Percentiles rank a stretch among this genome's conserved stretches.
Evolutionary conservation across 1,284 basidiomycete genomes (phyloP).

Genomic region (Xanthoconium separans): DNA sequence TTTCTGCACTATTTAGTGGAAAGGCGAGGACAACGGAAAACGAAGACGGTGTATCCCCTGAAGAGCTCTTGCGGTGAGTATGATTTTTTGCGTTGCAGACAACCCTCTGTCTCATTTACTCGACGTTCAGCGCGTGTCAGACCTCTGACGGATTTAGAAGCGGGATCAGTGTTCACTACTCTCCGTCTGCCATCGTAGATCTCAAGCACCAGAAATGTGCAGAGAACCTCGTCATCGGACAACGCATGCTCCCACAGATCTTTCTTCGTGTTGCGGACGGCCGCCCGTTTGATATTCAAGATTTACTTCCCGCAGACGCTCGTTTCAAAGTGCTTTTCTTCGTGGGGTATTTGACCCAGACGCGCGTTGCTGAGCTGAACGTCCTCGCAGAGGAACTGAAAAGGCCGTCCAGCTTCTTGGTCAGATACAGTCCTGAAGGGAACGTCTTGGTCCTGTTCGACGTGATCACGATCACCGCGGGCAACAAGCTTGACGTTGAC

Average conservation of each 20-base stretch:
- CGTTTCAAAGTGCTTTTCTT: slow-evolving; percentile 1
- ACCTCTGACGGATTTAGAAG: background rate
- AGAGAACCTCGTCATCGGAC: background rate
- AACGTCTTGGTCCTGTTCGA: background rate
- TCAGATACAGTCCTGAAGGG: background rate
- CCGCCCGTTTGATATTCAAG: background rate
- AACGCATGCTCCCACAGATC: background rate
- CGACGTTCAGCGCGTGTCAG: background rate
- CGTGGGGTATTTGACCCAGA: background rate
- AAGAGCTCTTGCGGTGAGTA: slow-evolving; percentile 56
- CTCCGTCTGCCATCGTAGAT: background rate
- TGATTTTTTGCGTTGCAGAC: background rate
- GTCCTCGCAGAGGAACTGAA: background rate
- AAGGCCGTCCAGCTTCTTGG: background rate
- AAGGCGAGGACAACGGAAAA: background rate
- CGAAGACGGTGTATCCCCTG: slow-evolving; percentile 49
- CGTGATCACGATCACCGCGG: background rate
- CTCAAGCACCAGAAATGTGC: background rate
- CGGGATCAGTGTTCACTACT: background rate
- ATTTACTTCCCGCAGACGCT: background rate
- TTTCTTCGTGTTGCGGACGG: background rate
- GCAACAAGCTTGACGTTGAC: background rate
- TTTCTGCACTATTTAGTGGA: background rate
- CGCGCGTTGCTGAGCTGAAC: background rate
- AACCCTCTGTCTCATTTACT: background rate